phyloP scores from a whole-genome alignment of 163 green algal genomes.

The Coccomyxa subellipsoidea region DNA sequence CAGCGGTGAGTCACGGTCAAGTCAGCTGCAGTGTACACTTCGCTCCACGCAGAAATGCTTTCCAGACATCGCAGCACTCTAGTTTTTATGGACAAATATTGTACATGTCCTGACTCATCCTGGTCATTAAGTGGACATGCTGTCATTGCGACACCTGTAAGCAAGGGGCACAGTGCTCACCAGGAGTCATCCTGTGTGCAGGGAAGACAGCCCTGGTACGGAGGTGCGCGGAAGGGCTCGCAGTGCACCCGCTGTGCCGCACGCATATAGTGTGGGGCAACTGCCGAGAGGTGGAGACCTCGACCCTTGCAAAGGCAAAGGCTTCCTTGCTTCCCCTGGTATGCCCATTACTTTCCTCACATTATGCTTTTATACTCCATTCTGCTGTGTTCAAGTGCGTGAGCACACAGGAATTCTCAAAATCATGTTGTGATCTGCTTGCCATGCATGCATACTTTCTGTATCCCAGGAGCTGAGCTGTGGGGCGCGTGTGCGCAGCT shows the following conservation, averaged over 20 bases:
- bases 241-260: slow-evolving; percentile 18
- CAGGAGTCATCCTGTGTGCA: not conserved
- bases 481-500: slow-evolving; percentile 6
- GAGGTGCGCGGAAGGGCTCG: slow-evolving; percentile 23
- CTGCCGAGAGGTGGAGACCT: slow-evolving; percentile 37
- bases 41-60: too few relatives aligned
- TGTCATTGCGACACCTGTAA: not conserved
- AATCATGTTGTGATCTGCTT: too few relatives aligned
- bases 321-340: not conserved
- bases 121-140: not conserved
- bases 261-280: slow-evolving; percentile 33
- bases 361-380: not conserved
- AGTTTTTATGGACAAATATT: too few relatives aligned
- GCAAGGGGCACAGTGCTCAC: not conserved
- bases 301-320: slow-evolving; percentile 9
- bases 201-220: slow-evolving; percentile 36
- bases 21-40: too few relatives aligned
- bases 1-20: slow-evolving; percentile 45
- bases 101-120: not conserved
- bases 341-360: not conserved
- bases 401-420: too few relatives aligned
- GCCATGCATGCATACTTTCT: too few relatives aligned
- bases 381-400: not conserved
- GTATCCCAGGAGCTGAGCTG: not conserved
- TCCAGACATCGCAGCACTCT: too few relatives aligned